Base-by-base conservation (phyloP, 2,329 filamentous ascomycete genomes). In the Penicillium sp. region DNA sequence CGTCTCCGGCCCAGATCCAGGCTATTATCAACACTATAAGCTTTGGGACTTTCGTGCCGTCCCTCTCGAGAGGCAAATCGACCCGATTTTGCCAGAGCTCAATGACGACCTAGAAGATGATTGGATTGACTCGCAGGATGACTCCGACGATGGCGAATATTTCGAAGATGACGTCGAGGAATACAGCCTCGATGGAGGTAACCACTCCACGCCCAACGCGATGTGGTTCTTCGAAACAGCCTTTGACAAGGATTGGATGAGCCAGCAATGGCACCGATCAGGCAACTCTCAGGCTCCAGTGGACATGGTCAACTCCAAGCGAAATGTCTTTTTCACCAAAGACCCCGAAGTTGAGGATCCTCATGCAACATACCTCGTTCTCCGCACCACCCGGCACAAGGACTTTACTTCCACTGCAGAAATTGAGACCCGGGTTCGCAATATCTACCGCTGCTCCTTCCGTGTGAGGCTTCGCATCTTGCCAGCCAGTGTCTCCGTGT, bases 41-140 rank as follows among this genome's bases (percentile, higher is more conserved):
- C 76, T 81, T 62, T 80, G 73, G 68, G 78, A 81, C 63, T 81
- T 81, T 56, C 76, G 78, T 21, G 66, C 71, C 32, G 66, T 79
- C 7, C 62, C 68, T 15, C 59, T 71, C n/a, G 58, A 41, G 30
- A 49, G 66, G 68, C 37, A 64, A 65, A 40, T 56, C 60, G 44
- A 57, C 43, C 44, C 32, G 13, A 40, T 23, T 24, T 12, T 43
- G 10, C 21, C 46, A 15, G 39, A 27, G 43, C 62, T 21, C 51
- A 68, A 48, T 20, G 51, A 46, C 27, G 52, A 23, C 12, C 34
- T 65, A 63, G 55, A 62, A 10, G 44, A 54, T 13, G 54, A 59
- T 9, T 32, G 29, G 26, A 41, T 44, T 21, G 51, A 52, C 21
- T 40, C 26, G 15, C 37, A 55, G 10, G 29, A 50, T 42, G 56